Percentiles rank a stretch among this genome's conserved stretches.
Conservation (phyloP, 2,329 filamentous ascomycete genomes). For the Blastomyces silverae region DNA sequence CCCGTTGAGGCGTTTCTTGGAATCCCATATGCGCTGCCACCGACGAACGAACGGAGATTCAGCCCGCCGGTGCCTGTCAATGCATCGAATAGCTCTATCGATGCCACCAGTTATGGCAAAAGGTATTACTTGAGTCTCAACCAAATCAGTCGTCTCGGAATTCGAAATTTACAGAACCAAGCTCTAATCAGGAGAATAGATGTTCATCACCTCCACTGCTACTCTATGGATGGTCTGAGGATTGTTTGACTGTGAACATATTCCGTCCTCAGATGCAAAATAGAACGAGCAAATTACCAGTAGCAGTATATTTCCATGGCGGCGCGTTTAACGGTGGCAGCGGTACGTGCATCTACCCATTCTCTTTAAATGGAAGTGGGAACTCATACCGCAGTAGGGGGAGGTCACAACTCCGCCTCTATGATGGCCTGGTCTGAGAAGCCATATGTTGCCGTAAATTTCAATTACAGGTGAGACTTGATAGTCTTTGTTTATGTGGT, state of each 20-base stretch:
- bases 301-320: conserved; percentile 40
- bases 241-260: conserved; percentile 40
- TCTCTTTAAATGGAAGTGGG: background rate
- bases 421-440: conserved; percentile 52
- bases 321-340: conserved; percentile 35
- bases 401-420: conserved; percentile 54
- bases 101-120: conserved; percentile 34
- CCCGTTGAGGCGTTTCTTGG: conserved; percentile 41
- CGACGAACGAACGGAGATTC: conserved; percentile 45
- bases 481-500: background rate
- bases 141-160: background rate
- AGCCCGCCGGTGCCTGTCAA: conserved; percentile 32
- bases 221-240: conserved; percentile 40
- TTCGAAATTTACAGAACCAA: background rate
- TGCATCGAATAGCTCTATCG: conserved; percentile 26
- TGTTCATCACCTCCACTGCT: conserved; percentile 17
- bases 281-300: conserved; percentile 30
- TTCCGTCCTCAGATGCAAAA: conserved; percentile 30
- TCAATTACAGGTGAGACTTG: conserved; percentile 36
- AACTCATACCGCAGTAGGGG: conserved; percentile 13
- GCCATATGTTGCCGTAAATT: conserved; percentile 42
- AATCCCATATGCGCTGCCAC: conserved; percentile 46
- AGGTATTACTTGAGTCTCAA: conserved; percentile 14
- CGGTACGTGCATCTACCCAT: conserved; percentile 17
- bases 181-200: conserved; percentile 12